Conservation (phyloP, 768 basidiomycete species). For the Psilocybe cubensis region DNA sequence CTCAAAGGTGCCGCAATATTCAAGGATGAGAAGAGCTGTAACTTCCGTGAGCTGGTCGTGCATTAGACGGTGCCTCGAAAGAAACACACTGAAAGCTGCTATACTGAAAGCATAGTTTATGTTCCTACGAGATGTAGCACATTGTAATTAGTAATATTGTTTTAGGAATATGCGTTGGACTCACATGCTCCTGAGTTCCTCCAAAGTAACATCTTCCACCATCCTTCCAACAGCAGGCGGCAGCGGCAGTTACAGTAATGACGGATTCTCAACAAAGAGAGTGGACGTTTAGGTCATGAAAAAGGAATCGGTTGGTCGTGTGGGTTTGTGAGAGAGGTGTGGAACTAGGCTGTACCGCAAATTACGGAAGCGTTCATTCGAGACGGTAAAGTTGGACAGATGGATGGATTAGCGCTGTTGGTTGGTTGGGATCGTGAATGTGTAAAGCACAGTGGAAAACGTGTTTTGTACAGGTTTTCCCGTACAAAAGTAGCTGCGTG, state of each 20-base stretch:
- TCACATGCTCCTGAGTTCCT: conserved; percentile 8
- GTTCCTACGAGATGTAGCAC: conserved; percentile 15
- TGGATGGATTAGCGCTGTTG: too few relatives aligned
- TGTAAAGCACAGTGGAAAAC: too few relatives aligned
- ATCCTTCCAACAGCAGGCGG: not conserved
- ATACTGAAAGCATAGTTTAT: conserved; percentile 24
- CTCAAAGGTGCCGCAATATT: conserved; percentile 47
- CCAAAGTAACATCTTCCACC: conserved; percentile 15
- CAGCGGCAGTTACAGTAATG: not conserved
- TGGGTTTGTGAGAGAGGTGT: not conserved
- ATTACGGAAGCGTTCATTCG: not conserved
- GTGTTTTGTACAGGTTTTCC: too few relatives aligned
- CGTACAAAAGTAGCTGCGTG: too few relatives aligned
- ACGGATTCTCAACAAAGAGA: not conserved
- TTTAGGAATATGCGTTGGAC: not conserved
- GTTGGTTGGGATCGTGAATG: too few relatives aligned
- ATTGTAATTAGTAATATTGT: not conserved
- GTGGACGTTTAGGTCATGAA: not conserved
- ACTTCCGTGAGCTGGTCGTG: not conserved
- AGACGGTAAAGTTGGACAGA: not conserved
- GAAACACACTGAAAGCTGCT: conserved; percentile 29
- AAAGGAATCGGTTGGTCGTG: not conserved
- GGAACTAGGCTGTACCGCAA: not conserved
- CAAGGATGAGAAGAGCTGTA: conserved; percentile 45
- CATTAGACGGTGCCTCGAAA: not conserved